Conservation (phyloP, 768 basidiomycete genomes). For the Mrakia blollopis region DNA sequence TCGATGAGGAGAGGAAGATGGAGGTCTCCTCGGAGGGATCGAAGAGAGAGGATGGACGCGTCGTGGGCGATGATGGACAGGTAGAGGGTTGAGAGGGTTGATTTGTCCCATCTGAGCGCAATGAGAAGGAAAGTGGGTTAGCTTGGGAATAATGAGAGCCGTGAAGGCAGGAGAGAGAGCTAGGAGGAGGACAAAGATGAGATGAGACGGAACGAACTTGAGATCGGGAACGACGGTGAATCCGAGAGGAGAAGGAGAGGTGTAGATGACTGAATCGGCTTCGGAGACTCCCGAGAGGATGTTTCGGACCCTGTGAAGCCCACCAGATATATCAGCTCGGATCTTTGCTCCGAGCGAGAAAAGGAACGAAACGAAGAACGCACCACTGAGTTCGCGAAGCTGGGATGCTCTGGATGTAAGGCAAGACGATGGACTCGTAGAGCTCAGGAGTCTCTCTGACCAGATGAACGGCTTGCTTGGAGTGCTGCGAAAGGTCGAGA, state of each 20-base stretch:
- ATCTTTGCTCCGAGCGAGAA: constrained; percentile 57
- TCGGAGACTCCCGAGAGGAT: constrained; percentile 54
- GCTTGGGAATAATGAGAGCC: not conserved
- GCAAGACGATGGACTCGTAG: constrained; percentile 64
- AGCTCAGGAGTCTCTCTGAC: constrained; percentile 77
- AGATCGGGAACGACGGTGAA: constrained; percentile 88
- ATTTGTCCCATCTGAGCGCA: constrained; percentile 77
- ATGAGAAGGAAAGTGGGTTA: not conserved
- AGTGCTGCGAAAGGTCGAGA: constrained; percentile 54
- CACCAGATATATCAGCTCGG: constrained; percentile 63
- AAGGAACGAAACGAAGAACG: constrained; percentile 24
- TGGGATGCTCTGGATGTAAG: constrained; percentile 74
- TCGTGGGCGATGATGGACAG: constrained; percentile 71
- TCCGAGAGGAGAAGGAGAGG: constrained; percentile 39
- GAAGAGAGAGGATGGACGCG: constrained; percentile 59
- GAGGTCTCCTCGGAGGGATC: constrained; percentile 58
- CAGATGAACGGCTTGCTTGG: constrained; percentile 63
- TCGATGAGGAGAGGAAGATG: constrained; percentile 65
- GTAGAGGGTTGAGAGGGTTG: constrained; percentile 72
- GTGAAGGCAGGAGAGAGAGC: no score
- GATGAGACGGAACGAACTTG: constrained; percentile 4
- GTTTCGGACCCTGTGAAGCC: constrained; percentile 77
- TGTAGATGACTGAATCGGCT: constrained; percentile 21
- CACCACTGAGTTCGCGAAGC: constrained; percentile 76
- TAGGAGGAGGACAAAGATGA: not conserved